Percentiles rank a stretch among this genome's conserved stretches.
These are phyloP conservation scores for Huiozyma naganishii DNA, from an alignment of 805 yeast genomes.

Conservation along the genomic window DNA sequence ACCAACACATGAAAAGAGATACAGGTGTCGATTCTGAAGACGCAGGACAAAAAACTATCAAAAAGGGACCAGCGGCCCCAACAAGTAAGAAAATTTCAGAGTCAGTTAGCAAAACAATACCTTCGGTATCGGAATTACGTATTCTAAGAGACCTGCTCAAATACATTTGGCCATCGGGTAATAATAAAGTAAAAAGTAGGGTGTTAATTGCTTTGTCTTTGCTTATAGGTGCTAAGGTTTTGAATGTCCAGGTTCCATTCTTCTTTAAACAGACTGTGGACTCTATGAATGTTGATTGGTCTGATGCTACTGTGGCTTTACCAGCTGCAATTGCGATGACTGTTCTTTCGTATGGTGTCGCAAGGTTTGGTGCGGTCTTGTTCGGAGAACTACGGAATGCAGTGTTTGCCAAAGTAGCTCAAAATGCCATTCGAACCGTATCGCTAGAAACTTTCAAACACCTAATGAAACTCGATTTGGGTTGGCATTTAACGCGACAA, in stretches of 20 bases:
- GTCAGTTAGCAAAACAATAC: constrained; percentile 7
- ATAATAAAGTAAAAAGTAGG: constrained; percentile 54
- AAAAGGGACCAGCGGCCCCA: too few species aligned
- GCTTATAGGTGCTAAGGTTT: constrained; percentile 67
- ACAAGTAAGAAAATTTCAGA: too few species aligned
- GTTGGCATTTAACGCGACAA: constrained; percentile 82
- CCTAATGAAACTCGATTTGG: constrained; percentile 70
- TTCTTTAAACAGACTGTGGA: constrained; percentile 84
- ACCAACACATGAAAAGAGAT: too few species aligned
- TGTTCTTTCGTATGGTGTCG: constrained; percentile 82
- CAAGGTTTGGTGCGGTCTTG: constrained; percentile 86
- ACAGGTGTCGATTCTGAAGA: too few species aligned
- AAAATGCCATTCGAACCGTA: constrained; percentile 81
- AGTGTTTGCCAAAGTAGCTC: constrained; percentile 90
- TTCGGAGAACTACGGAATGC: constrained; percentile 95
- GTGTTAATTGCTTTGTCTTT: constrained; percentile 68
- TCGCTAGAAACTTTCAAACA: constrained; percentile 83
- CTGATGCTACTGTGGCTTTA: constrained; percentile 48
- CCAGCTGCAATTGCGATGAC: constrained; percentile 45
- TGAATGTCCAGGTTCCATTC: constrained; percentile 94
- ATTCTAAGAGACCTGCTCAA: constrained; percentile 55
- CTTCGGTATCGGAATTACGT: constrained; percentile 31
- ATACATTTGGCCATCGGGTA: constrained; percentile 75
- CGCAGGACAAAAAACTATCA: too few species aligned
- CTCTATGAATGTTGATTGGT: constrained; percentile 88